Conservation (phyloP, 768 basidiomycete genomes). For the Russula griseocarnosa region DNA sequence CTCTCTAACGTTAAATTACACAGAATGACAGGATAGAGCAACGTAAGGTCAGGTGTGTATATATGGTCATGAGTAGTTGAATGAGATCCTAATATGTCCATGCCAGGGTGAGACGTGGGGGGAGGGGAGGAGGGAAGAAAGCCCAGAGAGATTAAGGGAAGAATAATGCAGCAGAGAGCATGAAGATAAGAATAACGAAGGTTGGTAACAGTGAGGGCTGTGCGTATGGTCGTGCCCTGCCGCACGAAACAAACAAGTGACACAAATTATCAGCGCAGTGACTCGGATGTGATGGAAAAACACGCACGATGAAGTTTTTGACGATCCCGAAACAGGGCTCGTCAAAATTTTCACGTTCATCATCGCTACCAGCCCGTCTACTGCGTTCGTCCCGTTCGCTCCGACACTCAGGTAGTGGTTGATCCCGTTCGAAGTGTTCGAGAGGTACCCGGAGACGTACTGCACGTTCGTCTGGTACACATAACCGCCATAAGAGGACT, state of each 20-base stretch:
- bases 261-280: neutral
- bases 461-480: constrained; percentile 67
- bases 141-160: constrained; percentile 1
- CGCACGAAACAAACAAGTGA: neutral
- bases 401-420: constrained; percentile 62
- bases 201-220: neutral
- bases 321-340: constrained; percentile 31
- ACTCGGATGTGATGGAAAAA: neutral
- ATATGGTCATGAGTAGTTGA: neutral
- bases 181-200: neutral
- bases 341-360: constrained; percentile 63
- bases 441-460: constrained; percentile 68
- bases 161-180: constrained; percentile 9
- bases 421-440: constrained; percentile 62
- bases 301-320: constrained; percentile 28
- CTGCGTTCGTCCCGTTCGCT: constrained; percentile 50
- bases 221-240: neutral
- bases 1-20: constrained; percentile 12
- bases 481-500: constrained; percentile 60
- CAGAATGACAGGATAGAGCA: constrained; percentile 4
- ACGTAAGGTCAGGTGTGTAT: constrained; percentile 12
- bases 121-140: neutral
- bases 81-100: constrained; percentile 17
- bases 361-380: constrained; percentile 82
- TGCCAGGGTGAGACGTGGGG: neutral